Evolutionary conservation across 768 basidiomycete species (phyloP).

Genomic region (Auriscalpium orientale): DNA sequence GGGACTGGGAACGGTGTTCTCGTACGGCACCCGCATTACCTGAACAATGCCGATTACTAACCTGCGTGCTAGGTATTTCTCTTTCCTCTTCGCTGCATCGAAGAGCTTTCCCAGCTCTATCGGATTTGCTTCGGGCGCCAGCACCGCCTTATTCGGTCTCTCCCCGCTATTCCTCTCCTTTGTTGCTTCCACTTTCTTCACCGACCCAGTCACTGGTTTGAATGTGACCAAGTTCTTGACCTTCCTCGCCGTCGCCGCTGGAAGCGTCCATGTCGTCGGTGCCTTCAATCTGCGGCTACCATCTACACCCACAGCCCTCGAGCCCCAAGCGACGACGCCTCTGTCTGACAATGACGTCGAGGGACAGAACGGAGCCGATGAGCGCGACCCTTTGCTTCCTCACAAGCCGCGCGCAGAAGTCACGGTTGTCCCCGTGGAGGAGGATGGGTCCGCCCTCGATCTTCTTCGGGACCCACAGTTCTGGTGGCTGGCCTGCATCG

Average conservation of each 20-base stretch:
- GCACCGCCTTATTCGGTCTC: conserved; percentile 71
- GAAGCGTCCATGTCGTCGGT: conserved; percentile 46
- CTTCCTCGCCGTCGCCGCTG: conserved; percentile 51
- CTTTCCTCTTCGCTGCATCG: conserved; percentile 68
- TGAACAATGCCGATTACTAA: too few relatives aligned
- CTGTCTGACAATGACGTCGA: conserved; percentile 9
- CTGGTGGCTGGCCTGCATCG: conserved; percentile 51
- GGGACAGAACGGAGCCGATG: conserved; percentile 1
- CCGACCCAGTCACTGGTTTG: conserved; percentile 33
- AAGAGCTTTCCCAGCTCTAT: conserved; percentile 59
- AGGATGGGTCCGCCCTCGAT: conserved; percentile 29
- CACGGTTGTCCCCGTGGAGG: conserved; percentile 19
- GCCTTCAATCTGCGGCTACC: conserved; percentile 34
- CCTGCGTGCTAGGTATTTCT: conserved; percentile 40
- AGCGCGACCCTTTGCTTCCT: conserved; percentile 22
- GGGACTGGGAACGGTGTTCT: conserved; percentile 64
- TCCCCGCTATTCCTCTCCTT: conserved; percentile 69
- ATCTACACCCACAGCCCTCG: conserved; percentile 1
- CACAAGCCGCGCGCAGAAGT: conserved; percentile 18
- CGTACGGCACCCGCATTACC: conserved; percentile 39
- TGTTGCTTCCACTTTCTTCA: conserved; percentile 58
- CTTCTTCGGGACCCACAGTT: conserved; percentile 52
- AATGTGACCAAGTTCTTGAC: conserved; percentile 43
- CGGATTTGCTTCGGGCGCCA: conserved; percentile 58
- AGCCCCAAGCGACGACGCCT: conserved; percentile 6